Base-by-base conservation (phyloP, 345 rosid species). In the Ailanthus altissimus region DNA sequence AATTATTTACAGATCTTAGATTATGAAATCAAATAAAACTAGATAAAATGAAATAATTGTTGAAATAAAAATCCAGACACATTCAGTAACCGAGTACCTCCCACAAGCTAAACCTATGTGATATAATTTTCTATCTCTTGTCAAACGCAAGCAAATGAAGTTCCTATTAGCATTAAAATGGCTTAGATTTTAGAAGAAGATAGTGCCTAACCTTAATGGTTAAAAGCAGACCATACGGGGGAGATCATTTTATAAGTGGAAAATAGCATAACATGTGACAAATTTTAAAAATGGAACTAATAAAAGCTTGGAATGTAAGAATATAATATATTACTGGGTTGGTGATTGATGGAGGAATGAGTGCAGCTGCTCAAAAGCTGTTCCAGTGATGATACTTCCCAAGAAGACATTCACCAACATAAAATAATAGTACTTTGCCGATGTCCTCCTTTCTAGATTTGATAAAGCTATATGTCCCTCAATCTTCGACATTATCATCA, bases 351-450 rank as follows among this genome's bases (percentile, higher is more conserved):
- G 94, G 82, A 93, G 90, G 82, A 96, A 96, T 72, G 98, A 90
- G 74, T 91, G 2, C 61, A 96, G 88, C 86, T 96, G 99, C 89
- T 93, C 67, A 56, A 93, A 93, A 60, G 98, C 98, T 5, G 99
- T 93, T 81, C 99, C 99, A 0, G 99, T 84, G 21, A 87, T 80
- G 64, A 96, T 96, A 77, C 99, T 96, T 79, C 99, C 99, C 85
- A 96, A 82, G 87, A 96, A 96, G 38, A 96, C 99, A 58, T 96
- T 96, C 58, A 96, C 99, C 86, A 96, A 83, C 97, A 96, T 96
- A 79, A 96, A 96, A 79, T 89, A 92, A 76, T 96, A 93, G 83
- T 93, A 93, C 82, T 92, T 96, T 16, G 97, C 93, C 8, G 98
- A 89, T 54, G 99, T 85, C 81, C 88, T 87, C 64, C 97, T 87